Percentiles rank a stretch among this genome's conserved stretches.
Evolutionary conservation across 73 alveolate genomes (phyloP).

Genomic region (Paramecium sonneborni): DNA sequence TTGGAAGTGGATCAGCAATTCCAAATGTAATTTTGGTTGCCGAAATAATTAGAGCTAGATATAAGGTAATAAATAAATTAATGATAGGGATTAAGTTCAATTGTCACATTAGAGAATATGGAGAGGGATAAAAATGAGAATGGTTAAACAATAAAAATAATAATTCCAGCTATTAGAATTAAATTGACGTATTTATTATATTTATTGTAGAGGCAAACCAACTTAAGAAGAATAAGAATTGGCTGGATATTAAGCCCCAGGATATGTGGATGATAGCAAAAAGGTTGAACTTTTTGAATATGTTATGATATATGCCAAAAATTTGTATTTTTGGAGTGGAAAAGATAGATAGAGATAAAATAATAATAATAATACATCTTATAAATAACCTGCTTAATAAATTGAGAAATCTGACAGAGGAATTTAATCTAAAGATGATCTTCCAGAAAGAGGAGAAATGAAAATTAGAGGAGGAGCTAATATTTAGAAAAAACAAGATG

Average conservation of each 20-base stretch:
- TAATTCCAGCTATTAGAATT: not conserved
- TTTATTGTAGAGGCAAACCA: not conserved
- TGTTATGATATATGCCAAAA: not conserved
- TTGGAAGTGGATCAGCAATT: not conserved
- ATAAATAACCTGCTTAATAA: not conserved
- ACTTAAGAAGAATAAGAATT: not conserved
- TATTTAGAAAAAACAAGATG: not conserved
- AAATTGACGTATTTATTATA: not conserved
- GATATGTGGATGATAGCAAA: not conserved
- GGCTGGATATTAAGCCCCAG: not conserved
- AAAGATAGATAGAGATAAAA: not conserved
- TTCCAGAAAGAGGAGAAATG: not conserved
- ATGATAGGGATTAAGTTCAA: not conserved
- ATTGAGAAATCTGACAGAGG: not conserved
- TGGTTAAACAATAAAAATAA: not conserved
- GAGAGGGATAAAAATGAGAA: not conserved
- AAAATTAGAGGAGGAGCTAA: not conserved
- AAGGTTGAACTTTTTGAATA: not conserved
- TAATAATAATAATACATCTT: not conserved
- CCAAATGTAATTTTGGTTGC: conserved; percentile 8
- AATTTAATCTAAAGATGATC: too few species aligned
- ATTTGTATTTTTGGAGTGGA: not conserved
- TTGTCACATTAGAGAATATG: not conserved
- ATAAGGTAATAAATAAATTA: not conserved
- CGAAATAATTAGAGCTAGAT: not conserved